These are phyloP conservation scores for Talaromyces funiculosus DNA, from an alignment of 2,329 filamentous ascomycete species.

Conservation along the genomic window DNA sequence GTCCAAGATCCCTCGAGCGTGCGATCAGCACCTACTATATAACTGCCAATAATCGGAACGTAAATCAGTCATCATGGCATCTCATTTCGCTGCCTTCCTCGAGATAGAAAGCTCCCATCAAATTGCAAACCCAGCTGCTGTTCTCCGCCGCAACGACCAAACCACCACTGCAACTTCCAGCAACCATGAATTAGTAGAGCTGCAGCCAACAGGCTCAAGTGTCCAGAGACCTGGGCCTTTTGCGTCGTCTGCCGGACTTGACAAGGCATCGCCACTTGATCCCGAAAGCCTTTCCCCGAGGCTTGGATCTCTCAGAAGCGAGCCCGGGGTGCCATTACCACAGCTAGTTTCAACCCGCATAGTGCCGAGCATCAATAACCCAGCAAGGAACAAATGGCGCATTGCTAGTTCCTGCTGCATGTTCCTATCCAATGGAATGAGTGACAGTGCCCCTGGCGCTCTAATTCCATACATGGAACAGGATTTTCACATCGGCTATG, in stretches of 20 bases:
- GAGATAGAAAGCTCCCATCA: constrained; percentile 35
- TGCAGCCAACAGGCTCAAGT: constrained; percentile 14
- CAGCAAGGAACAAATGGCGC: constrained; percentile 63
- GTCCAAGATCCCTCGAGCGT: too few relatives aligned
- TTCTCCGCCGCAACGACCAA: constrained; percentile 26
- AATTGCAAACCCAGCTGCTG: constrained; percentile 35
- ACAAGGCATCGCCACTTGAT: constrained; percentile 20
- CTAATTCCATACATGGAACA: constrained; percentile 75
- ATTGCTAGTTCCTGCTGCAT: constrained; percentile 60
- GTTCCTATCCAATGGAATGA: constrained; percentile 65
- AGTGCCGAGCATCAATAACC: constrained; percentile 21
- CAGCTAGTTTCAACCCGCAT: constrained; percentile 17
- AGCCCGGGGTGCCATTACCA: neutral
- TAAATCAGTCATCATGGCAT: constrained; percentile 4
- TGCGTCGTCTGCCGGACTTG: neutral
- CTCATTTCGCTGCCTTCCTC: constrained; percentile 35
- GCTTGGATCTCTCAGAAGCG: constrained; percentile 16
- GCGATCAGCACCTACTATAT: too few relatives aligned
- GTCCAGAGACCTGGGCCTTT: constrained; percentile 7
- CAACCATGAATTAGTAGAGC: constrained; percentile 20
- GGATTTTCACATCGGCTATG: constrained; percentile 71
- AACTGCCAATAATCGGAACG: too few relatives aligned
- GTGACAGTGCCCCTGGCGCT: constrained; percentile 70
- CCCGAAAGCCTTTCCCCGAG: constrained; percentile 13
- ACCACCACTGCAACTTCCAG: constrained; percentile 18